Conservation (phyloP, 2,329 filamentous ascomycete genomes). For the Gnomoniopsis smithogilvyi region DNA sequence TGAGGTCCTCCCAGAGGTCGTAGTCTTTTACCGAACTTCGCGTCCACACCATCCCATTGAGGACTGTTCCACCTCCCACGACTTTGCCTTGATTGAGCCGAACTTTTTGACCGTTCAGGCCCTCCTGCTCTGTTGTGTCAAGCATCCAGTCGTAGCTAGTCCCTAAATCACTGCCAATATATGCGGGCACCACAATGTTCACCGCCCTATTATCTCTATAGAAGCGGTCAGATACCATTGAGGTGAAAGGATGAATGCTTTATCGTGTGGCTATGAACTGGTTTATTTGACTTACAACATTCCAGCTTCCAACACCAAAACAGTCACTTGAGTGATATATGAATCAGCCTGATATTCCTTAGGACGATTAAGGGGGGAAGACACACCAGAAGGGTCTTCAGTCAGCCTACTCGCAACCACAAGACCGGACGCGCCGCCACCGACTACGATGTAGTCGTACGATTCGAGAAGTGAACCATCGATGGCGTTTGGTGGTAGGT, state of each 20-base stretch:
- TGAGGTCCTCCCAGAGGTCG: conserved; percentile 39
- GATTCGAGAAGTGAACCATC: conserved; percentile 1
- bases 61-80: conserved; percentile 36
- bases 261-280: background rate
- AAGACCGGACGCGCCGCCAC: conserved; percentile 44
- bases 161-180: conserved; percentile 17
- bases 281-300: conserved; percentile 18
- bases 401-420: conserved; percentile 40
- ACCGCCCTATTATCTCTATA: conserved; percentile 15
- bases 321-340: conserved; percentile 12
- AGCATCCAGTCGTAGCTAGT: conserved; percentile 28
- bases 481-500: conserved; percentile 6
- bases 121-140: conserved; percentile 27
- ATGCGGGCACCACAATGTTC: conserved; percentile 19
- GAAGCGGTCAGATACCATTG: background rate
- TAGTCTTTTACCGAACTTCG: conserved; percentile 37
- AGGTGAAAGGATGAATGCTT: background rate
- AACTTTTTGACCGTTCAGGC: conserved; percentile 32
- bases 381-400: conserved; percentile 29
- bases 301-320: conserved; percentile 21
- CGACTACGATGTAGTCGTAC: conserved; percentile 40
- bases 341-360: background rate
- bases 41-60: conserved; percentile 41
- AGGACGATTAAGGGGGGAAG: background rate
- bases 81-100: conserved; percentile 34